These are phyloP conservation scores for Naganishia sp. DNA, from an alignment of 1,284 basidiomycete species.

Conservation along the genomic window DNA sequence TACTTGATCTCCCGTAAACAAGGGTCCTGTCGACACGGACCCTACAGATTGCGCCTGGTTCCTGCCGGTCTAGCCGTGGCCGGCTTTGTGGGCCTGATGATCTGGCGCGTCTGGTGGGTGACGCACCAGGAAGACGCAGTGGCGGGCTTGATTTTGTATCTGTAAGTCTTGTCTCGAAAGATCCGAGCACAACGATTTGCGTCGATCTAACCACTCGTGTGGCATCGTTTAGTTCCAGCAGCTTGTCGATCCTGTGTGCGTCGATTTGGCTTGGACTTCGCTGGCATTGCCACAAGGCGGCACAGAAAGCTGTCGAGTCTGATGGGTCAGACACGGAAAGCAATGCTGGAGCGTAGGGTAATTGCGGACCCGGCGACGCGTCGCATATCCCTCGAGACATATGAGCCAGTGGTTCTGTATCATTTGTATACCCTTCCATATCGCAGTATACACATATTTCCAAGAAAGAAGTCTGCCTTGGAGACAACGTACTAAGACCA, in stretches of 20 bases:
- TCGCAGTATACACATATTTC: not conserved
- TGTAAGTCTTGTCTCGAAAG: not conserved
- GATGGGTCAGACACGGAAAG: not conserved
- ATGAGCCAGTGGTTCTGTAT: no score
- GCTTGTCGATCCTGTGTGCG: not conserved
- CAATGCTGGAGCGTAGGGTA: no score
- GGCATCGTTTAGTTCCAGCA: not conserved
- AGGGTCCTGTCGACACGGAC: not conserved
- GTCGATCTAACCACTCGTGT: not conserved
- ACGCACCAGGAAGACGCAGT: not conserved
- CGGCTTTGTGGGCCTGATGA: not conserved
- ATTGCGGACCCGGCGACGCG: no score
- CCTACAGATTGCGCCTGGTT: not conserved
- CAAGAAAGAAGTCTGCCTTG: not conserved
- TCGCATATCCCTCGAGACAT: no score
- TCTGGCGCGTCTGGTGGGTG: slow-evolving; percentile 1
- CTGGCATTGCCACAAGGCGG: not conserved
- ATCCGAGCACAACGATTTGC: not conserved
- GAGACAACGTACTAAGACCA: not conserved
- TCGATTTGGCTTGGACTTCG: not conserved
- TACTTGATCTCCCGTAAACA: not conserved
- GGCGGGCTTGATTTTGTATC: not conserved
- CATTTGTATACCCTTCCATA: not conserved
- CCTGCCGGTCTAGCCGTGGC: not conserved
- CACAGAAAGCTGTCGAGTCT: not conserved